phyloP scores from a whole-genome alignment of 176 grass and related monocot species.

The Microstegium vimineum region DNA sequence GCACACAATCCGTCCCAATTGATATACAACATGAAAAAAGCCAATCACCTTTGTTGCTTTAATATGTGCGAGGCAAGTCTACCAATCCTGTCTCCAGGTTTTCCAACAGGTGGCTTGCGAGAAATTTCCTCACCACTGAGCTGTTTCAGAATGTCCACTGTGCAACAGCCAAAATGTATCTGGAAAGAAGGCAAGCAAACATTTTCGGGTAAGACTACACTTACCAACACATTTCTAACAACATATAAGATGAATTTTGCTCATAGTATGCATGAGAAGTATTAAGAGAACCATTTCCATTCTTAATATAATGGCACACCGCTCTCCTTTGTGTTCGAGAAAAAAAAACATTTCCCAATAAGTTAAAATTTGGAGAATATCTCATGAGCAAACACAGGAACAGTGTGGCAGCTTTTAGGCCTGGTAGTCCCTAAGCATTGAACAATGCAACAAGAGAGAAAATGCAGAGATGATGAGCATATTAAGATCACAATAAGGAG shows the following conservation, averaged over 20 bases:
- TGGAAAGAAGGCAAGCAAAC: conserved; percentile 32
- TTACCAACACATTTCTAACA: neutral
- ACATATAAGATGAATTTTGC: neutral
- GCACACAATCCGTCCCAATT: neutral
- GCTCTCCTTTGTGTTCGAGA: neutral
- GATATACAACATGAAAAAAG: neutral
- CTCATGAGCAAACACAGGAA: neutral
- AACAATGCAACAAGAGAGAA: conserved; percentile 6
- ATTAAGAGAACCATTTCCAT: neutral
- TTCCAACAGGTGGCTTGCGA: conserved; percentile 42
- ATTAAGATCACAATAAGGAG: neutral
- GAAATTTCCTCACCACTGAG: conserved; percentile 93
- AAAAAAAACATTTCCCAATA: neutral
- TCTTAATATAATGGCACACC: neutral
- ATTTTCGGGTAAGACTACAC: neutral
- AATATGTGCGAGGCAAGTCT: conserved; percentile 77
- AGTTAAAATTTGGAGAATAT: neutral
- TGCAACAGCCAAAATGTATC: conserved; percentile 87
- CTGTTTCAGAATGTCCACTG: conserved; percentile 87
- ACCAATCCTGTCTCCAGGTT: conserved; percentile 55
- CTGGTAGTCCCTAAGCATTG: neutral
- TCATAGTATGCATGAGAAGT: neutral
- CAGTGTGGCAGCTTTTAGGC: neutral
- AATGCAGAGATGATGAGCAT: neutral
- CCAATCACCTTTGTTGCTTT: conserved; percentile 67